phyloP scores from a whole-genome alignment of 2,329 filamentous ascomycete species.

The Neurospora crassa region DNA sequence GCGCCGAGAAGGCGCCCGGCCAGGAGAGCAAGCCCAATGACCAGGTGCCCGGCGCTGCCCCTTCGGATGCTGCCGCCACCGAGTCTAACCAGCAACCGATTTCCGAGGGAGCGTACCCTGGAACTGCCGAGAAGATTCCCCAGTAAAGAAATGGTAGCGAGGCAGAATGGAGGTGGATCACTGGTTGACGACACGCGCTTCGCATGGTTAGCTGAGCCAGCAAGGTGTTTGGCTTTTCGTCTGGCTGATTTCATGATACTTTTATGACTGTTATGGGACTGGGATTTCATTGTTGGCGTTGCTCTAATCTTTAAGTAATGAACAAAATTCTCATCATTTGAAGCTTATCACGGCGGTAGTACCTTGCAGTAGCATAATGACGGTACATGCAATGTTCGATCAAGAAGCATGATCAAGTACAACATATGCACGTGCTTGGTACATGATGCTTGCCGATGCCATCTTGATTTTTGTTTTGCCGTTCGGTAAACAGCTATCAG shows the following conservation, averaged over 20 bases:
- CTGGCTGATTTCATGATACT: background rate
- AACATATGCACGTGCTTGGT: background rate
- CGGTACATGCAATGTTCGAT: background rate
- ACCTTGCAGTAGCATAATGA: background rate
- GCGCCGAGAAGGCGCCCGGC: conserved; percentile 20
- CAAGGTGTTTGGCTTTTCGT: background rate
- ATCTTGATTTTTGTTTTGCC: background rate
- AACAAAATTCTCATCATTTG: background rate
- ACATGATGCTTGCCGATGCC: background rate
- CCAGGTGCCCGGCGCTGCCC: background rate
- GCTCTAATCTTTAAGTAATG: background rate
- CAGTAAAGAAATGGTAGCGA: background rate
- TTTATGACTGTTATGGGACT: background rate
- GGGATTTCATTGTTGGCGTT: background rate
- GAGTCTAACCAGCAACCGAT: background rate
- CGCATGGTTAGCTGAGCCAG: background rate
- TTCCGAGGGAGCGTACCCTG: background rate
- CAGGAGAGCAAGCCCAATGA: background rate
- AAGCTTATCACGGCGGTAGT: background rate
- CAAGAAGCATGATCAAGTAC: background rate
- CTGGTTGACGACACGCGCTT: background rate
- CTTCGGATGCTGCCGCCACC: background rate
- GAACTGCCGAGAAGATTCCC: background rate
- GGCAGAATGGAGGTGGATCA: background rate
- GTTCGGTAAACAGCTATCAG: background rate